Evolutionary conservation across 805 yeast genomes (phyloP).

Genomic region (Candida koratica): DNA sequence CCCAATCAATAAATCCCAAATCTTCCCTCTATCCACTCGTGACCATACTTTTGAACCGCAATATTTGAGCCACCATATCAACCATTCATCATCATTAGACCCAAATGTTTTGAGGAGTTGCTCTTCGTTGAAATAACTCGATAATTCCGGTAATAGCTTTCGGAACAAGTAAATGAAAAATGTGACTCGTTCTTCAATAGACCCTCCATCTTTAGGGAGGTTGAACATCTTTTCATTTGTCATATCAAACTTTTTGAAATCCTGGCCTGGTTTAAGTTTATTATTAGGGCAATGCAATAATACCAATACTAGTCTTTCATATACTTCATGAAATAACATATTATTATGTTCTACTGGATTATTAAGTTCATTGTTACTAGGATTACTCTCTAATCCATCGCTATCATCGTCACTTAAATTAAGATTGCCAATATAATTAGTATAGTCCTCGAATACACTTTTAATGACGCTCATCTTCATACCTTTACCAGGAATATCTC

Average conservation of each 20-base stretch:
- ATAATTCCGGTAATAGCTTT: conserved; percentile 67
- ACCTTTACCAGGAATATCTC: conserved; percentile 33
- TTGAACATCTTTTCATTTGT: conserved; percentile 25
- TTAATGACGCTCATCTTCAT: conserved; percentile 22
- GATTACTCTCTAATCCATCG: conserved; percentile 1
- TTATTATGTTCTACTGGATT: conserved; percentile 22
- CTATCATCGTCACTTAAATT: conserved; percentile 12
- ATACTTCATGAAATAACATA: conserved; percentile 62
- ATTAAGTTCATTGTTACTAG: conserved; percentile 7
- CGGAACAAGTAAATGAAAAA: conserved; percentile 63
- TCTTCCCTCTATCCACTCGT: conserved; percentile 73
- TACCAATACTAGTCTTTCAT: conserved; percentile 72
- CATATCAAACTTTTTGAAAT: conserved; percentile 6
- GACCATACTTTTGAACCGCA: conserved; percentile 85
- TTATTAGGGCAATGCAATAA: conserved; percentile 67
- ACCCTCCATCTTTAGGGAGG: conserved; percentile 56
- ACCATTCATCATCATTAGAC: conserved; percentile 75
- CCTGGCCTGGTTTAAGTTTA: conserved; percentile 53
- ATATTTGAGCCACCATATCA: conserved; percentile 92
- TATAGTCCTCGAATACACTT: conserved; percentile 35
- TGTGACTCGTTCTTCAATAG: conserved; percentile 62
- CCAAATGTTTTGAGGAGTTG: conserved; percentile 59
- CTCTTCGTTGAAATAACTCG: conserved; percentile 74
- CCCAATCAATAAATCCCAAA: conserved; percentile 86
- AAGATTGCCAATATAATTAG: conserved; percentile 32